Evolutionary conservation across 345 rosid genomes (phyloP).

Genomic region (Raphanus sativus): DNA sequence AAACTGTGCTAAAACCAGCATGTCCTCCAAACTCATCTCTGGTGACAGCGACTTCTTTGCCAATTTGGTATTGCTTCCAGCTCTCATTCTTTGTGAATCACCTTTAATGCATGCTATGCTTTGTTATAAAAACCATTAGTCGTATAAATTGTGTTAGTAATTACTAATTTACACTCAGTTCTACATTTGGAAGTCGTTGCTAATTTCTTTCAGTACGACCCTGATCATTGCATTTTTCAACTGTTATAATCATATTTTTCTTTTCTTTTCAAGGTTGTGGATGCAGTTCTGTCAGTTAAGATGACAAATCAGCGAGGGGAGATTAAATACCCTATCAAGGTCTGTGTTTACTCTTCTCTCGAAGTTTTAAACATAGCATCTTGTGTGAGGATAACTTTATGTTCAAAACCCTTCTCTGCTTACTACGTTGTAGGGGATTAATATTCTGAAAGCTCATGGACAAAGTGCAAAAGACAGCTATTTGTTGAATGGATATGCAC

Average conservation of each 20-base stretch:
- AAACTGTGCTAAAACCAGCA: conserved; percentile 96
- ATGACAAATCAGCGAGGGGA: conserved; percentile 91
- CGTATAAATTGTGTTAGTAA: neutral
- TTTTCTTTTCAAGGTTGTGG: conserved; percentile 61
- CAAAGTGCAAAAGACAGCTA: conserved; percentile 91
- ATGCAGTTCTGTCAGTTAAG: conserved; percentile 79
- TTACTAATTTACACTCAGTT: neutral
- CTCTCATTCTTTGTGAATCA: conserved; percentile 8
- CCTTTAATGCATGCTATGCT: conserved; percentile 3
- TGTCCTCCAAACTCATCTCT: conserved; percentile 95
- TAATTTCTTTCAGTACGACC: neutral
- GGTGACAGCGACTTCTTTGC: conserved; percentile 93
- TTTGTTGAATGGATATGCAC: conserved; percentile 91
- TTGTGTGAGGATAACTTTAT: neutral
- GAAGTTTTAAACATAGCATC: neutral
- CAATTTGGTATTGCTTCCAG: conserved; percentile 60
- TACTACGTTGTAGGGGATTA: conserved; percentile 60
- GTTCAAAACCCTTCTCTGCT: no score
- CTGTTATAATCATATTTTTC: no score
- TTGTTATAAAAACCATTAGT: neutral
- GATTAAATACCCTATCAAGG: conserved; percentile 93
- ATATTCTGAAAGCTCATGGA: conserved; percentile 93
- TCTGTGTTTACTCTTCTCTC: conserved; percentile 28
- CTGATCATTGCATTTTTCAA: neutral
- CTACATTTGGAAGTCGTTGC: neutral